Base-by-base conservation (phyloP, 2,329 filamentous ascomycete genomes). In the Pleomassaria siparia region DNA sequence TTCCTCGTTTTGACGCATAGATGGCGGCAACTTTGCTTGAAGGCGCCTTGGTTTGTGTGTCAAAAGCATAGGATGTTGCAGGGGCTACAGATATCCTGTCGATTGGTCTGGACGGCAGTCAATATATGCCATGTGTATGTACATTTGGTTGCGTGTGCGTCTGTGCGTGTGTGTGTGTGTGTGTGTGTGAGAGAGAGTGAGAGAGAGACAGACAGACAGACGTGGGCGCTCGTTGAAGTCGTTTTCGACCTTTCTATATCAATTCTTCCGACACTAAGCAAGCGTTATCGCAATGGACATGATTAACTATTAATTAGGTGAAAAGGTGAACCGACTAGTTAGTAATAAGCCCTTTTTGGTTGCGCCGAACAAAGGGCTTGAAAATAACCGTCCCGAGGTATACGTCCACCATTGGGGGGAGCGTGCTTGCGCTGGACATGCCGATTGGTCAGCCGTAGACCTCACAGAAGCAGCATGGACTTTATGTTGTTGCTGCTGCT, bases 41-140 rank as follows among this genome's bases (percentile, higher is more conserved):
- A 52, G 53, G 55, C 50, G 44, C 52, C 51, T 40, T 57, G 57
- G 44, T 47, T 54, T 61, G 54, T 51, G 56, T 51, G 60, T 45
- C 55, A 66, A 68, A 63, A 58, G 59, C 49, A 60, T 49, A 54
- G 53, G 51, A 28, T 46, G 51, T 62, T 60, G 60, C 54, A 55
- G 56, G 54, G 43, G 44, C 53, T 47, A 40, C 53, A n/a, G 56
- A 62, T 57, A 61, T 60, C 51, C 62, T 59, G 49, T 36, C 22
- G 43, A 29, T 44, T 35, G 29, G 29, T 16, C 12, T 44, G 18
- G 47, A 46, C 13, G 32, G 43, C 43, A 47, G 33, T 41, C 47
- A 63, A 62, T 54, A 59, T 53, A 66, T 53, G 45, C 48, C 45
- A 55, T 49, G 51, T 53, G 39, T 51, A 24, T 40, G 29, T 29